Percentiles rank a stretch among this genome's conserved stretches.
Conservation (phyloP, 2,329 filamentous ascomycete genomes). For the Nectriaceae sp. region DNA sequence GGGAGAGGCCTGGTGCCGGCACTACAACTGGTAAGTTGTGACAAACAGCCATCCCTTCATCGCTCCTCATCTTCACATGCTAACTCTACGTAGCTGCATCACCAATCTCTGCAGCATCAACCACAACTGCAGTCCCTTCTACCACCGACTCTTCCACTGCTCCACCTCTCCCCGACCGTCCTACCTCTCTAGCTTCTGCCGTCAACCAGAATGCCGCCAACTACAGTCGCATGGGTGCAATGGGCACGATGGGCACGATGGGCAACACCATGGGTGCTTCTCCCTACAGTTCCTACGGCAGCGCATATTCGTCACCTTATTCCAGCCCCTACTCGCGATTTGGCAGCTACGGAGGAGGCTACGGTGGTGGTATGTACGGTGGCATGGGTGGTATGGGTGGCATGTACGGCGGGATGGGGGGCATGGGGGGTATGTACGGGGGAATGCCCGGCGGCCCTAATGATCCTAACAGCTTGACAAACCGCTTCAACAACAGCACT, state of each 20-base stretch:
- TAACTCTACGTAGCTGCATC: conserved; percentile 37
- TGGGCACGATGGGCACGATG: not conserved
- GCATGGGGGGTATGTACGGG: conserved; percentile 49
- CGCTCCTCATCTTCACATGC: conserved; percentile 19
- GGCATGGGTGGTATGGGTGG: conserved; percentile 42
- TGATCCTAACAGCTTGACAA: conserved; percentile 91
- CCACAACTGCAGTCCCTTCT: conserved; percentile 43
- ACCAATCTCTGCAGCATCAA: conserved; percentile 43
- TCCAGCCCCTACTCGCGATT: conserved; percentile 49
- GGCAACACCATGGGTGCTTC: conserved; percentile 47
- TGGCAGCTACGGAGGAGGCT: conserved; percentile 40
- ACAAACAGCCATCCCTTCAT: conserved; percentile 9
- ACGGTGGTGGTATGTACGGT: conserved; percentile 42
- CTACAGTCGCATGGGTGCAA: conserved; percentile 65
- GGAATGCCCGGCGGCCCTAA: conserved; percentile 61
- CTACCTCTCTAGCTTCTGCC: conserved; percentile 73
- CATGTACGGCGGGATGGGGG: conserved; percentile 43
- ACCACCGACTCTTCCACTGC: conserved; percentile 41
- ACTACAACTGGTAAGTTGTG: conserved; percentile 50
- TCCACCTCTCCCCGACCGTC: conserved; percentile 79
- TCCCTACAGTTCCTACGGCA: conserved; percentile 46
- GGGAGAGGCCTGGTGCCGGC: conserved; percentile 78
- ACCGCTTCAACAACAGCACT: conserved; percentile 91
- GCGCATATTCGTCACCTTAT: conserved; percentile 42
- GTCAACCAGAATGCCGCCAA: conserved; percentile 87